Evolutionary conservation across 331 rosid species (phyloP).

Genomic region (Saraca asoca): DNA sequence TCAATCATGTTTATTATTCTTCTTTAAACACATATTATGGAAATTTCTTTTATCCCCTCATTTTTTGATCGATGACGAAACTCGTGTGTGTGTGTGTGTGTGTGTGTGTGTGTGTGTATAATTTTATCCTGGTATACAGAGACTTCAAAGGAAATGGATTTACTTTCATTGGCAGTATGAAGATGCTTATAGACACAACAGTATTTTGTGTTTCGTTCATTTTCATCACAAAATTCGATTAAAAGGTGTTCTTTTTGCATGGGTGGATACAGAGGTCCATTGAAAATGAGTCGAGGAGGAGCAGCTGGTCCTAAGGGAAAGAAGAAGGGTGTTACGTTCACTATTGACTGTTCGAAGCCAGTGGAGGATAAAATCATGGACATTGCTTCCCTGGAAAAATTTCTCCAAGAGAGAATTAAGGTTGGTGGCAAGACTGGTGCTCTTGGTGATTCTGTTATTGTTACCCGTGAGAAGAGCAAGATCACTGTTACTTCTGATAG

Average conservation of each 20-base stretch:
- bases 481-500: conserved; percentile 74
- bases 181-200: too few species aligned
- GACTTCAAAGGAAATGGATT: too few species aligned
- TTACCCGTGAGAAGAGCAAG: conserved; percentile 71
- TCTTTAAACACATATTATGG: too few species aligned
- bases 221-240: not conserved
- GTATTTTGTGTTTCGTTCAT: not conserved
- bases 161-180: too few species aligned
- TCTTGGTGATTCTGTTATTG: conserved; percentile 63
- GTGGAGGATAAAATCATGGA: conserved; percentile 95
- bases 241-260: not conserved
- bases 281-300: conserved; percentile 68
- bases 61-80: too few species aligned
- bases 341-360: conserved; percentile 78
- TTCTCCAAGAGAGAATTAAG: conserved; percentile 87
- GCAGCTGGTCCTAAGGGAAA: conserved; percentile 69
- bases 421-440: conserved; percentile 94
- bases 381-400: conserved; percentile 81
- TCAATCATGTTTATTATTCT: too few species aligned
- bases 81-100: too few species aligned
- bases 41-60: too few species aligned
- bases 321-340: conserved; percentile 69
- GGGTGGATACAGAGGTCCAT: too few species aligned
- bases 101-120: too few species aligned
- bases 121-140: too few species aligned